Evolutionary conservation across 2,329 filamentous ascomycete species (phyloP).

Genomic region (Didymella glomerata): DNA sequence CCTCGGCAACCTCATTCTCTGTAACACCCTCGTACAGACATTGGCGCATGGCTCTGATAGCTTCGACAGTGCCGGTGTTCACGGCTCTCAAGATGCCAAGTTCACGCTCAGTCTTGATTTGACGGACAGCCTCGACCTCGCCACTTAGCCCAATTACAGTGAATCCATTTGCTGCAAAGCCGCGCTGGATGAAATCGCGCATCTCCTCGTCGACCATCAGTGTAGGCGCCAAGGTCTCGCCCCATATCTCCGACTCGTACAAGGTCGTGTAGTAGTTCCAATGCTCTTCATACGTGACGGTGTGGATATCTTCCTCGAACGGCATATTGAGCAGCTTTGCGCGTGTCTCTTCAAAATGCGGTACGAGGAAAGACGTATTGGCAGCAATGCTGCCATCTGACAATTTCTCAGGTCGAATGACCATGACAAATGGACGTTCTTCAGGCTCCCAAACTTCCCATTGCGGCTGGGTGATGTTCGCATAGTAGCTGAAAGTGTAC

Average conservation of each 20-base stretch:
- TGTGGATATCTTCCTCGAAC: constrained; percentile 58
- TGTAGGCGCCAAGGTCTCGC: constrained; percentile 45
- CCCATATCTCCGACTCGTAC: constrained; percentile 49
- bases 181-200: constrained; percentile 68
- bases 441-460: constrained; percentile 73
- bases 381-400: constrained; percentile 57
- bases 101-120: constrained; percentile 65
- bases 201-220: constrained; percentile 73
- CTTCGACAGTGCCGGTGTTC: constrained; percentile 70
- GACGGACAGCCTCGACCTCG: constrained; percentile 65
- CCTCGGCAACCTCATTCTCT: constrained; percentile 65
- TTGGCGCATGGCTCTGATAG: constrained; percentile 65
- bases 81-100: constrained; percentile 67
- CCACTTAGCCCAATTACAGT: constrained; percentile 63
- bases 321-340: constrained; percentile 68
- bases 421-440: constrained; percentile 69
- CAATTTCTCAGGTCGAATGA: constrained; percentile 60
- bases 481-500: constrained; percentile 71
- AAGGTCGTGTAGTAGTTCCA: constrained; percentile 70
- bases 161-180: constrained; percentile 63
- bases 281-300: constrained; percentile 70
- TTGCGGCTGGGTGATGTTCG: constrained; percentile 66
- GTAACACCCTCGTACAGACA: constrained; percentile 66
- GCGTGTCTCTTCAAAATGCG: constrained; percentile 68
- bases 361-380: constrained; percentile 66